A percentile compares a stretch with the other conserved stretches of the same genome.
Evolutionary conservation across 371 early-diverging fungal species (phyloP).

Genomic region (Lichtheimia hyalospora): DNA sequence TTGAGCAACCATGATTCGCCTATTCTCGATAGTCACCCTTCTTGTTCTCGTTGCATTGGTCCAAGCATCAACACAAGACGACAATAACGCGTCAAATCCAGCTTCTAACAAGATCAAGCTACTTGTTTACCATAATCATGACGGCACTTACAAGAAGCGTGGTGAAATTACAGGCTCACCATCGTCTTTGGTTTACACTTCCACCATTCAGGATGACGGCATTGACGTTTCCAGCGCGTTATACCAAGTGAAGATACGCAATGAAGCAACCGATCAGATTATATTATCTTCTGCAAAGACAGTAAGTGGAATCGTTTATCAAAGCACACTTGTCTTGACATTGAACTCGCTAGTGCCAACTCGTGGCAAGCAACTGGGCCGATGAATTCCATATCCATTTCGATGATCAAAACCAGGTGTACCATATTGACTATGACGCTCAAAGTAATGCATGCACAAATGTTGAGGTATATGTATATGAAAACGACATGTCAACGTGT

Average conservation of each 20-base stretch:
- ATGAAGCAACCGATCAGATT: slow-evolving; percentile 18
- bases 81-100: not conserved
- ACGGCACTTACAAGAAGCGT: slow-evolving; percentile 19
- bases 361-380: slow-evolving; percentile 14
- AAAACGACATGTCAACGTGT: not conserved
- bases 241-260: slow-evolving; percentile 23
- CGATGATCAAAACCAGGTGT: slow-evolving; percentile 17
- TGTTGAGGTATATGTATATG: not conserved
- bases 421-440: slow-evolving; percentile 25
- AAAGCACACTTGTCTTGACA: not conserved
- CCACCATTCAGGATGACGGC: not conserved
- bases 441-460: not conserved
- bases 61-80: not conserved
- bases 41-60: not conserved
- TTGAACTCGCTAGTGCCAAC: slow-evolving; percentile 14
- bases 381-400: slow-evolving; percentile 23
- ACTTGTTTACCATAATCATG: slow-evolving; percentile 21
- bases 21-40: not conserved
- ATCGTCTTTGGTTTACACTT: slow-evolving; percentile 7
- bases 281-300: slow-evolving; percentile 10
- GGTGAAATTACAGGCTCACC: slow-evolving; percentile 22
- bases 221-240: slow-evolving; percentile 5
- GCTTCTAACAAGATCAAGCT: slow-evolving; percentile 2
- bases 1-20: not conserved
- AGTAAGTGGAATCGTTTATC: not conserved